phyloP scores from a whole-genome alignment of 805 yeast genomes.

The Starmera amethionina region DNA sequence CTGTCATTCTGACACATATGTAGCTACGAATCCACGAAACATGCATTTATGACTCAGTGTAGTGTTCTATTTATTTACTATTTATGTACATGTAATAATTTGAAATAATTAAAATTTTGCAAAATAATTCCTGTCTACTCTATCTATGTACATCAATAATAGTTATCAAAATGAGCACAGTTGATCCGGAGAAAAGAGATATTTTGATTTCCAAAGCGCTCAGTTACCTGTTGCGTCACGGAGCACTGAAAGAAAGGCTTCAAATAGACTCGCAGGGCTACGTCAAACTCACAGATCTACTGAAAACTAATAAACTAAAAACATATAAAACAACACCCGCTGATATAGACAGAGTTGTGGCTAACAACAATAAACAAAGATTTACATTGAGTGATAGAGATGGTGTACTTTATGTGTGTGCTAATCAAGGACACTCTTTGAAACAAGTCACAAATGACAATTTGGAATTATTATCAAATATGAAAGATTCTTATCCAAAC shows the following conservation, averaged over 20 bases:
- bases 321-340: conserved; percentile 41
- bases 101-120: too few relatives aligned
- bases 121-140: too few relatives aligned
- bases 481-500: conserved; percentile 32
- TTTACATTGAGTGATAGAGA: conserved; percentile 35
- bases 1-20: too few relatives aligned
- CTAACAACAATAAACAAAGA: conserved; percentile 58
- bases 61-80: too few relatives aligned
- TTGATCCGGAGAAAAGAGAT: conserved; percentile 27
- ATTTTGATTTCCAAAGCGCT: conserved; percentile 60
- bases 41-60: too few relatives aligned
- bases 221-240: conserved; percentile 77
- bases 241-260: conserved; percentile 61
- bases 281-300: conserved; percentile 41
- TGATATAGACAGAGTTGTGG: conserved; percentile 55
- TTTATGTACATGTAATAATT: too few relatives aligned
- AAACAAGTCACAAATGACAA: conserved; percentile 30
- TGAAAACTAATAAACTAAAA: conserved; percentile 49
- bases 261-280: conserved; percentile 61
- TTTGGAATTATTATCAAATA: conserved; percentile 25
- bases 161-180: too few relatives aligned
- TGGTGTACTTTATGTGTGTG: conserved; percentile 45
- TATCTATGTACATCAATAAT: too few relatives aligned
- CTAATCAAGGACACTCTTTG: conserved; percentile 89
- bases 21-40: too few relatives aligned